These are phyloP conservation scores for Phialophora macrospora DNA, from an alignment of 2,329 filamentous ascomycete genomes.

Conservation along the genomic window DNA sequence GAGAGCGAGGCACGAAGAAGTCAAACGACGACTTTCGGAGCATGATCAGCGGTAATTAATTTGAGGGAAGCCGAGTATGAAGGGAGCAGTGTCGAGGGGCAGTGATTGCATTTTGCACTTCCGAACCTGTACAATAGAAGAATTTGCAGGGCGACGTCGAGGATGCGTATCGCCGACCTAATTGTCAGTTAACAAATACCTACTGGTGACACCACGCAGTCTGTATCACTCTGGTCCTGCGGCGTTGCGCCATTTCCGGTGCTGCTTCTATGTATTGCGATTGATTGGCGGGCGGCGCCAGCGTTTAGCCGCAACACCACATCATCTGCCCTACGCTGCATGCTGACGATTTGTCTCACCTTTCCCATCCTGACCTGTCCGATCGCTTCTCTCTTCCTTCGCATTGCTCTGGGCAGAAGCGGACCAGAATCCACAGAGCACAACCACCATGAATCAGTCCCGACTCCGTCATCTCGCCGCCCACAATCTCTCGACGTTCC, in stretches of 20 bases:
- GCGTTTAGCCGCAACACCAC: slow-evolving; percentile 7
- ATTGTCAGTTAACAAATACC: not conserved
- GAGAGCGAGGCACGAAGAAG: slow-evolving; percentile 45
- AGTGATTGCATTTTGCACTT: not conserved
- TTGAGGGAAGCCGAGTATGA: not conserved
- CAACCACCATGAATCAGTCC: slow-evolving; percentile 12
- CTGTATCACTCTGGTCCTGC: not conserved
- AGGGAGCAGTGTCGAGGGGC: not conserved
- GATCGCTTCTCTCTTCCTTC: not conserved
- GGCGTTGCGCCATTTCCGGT: not conserved
- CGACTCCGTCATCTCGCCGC: slow-evolving; percentile 23
- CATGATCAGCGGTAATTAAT: slow-evolving; percentile 30
- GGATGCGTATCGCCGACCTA: not conserved
- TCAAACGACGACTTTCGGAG: slow-evolving; percentile 63
- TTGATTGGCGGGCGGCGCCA: not conserved
- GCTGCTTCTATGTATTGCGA: not conserved
- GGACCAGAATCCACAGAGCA: not conserved
- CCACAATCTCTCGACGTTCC: slow-evolving; percentile 63
- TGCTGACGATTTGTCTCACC: slow-evolving; percentile 10
- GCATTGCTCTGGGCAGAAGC: not conserved
- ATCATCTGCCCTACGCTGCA: slow-evolving; percentile 10
- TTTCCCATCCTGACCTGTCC: not conserved
- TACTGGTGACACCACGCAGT: not conserved
- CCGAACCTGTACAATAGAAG: slow-evolving; percentile 14
- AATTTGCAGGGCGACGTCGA: slow-evolving; percentile 7